These are phyloP conservation scores for Striga hermonthica DNA, from an alignment of 305 asterid species.

Conservation along the genomic window DNA sequence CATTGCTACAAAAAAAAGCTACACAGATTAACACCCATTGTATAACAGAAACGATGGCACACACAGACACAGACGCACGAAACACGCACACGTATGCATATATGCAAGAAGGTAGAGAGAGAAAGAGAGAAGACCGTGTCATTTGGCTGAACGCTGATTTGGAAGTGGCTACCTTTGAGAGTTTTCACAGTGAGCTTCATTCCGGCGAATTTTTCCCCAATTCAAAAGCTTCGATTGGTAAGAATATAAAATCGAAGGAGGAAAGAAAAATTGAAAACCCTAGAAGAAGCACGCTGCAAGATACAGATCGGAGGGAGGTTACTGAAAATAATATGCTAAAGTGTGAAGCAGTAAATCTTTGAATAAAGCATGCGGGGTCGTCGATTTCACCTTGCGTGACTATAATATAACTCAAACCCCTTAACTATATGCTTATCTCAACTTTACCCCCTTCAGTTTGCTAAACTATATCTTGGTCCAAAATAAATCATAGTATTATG, in stretches of 20 bases:
- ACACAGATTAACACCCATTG: neutral
- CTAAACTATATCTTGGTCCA: too few species aligned
- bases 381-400: constrained; percentile 4
- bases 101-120: neutral
- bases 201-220: constrained; percentile 29
- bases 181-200: constrained; percentile 90
- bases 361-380: neutral
- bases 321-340: neutral
- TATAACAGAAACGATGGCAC: neutral
- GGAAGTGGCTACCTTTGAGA: constrained; percentile 81
- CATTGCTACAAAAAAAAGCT: constrained; percentile 16
- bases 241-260: neutral
- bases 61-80: neutral
- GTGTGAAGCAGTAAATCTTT: constrained; percentile 3
- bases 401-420: neutral
- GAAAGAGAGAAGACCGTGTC: constrained; percentile 42
- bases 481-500: too few species aligned
- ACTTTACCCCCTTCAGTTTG: neutral
- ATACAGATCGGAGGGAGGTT: constrained; percentile 7
- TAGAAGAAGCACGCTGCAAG: constrained; percentile 1
- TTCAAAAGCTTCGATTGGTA: neutral
- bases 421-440: neutral
- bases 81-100: neutral
- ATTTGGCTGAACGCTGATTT: constrained; percentile 61
- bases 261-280: constrained; percentile 11